These are phyloP conservation scores for Avena atlantica DNA, from an alignment of 176 grass and related monocot species.

Conservation along the genomic window DNA sequence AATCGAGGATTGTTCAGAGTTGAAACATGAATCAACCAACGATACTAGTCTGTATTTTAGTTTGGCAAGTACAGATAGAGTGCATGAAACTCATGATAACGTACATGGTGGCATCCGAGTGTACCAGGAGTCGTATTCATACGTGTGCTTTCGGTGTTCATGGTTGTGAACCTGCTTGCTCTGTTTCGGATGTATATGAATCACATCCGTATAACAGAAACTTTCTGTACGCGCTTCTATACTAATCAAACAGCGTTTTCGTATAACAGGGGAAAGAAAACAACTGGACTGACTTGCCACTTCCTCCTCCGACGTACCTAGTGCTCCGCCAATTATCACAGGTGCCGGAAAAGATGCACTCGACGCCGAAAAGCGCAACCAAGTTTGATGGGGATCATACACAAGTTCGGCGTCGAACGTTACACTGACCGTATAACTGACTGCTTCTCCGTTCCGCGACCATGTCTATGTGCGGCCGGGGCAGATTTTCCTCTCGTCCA, in stretches of 20 bases:
- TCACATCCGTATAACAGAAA: not conserved
- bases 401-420: not conserved
- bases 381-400: conserved; percentile 16
- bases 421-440: not conserved
- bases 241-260: conserved; percentile 16
- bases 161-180: not conserved
- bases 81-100: not conserved
- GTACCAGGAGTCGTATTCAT: not conserved
- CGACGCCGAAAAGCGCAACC: conserved; percentile 15
- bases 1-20: too few species aligned
- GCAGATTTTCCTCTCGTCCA: not conserved
- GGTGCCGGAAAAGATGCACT: conserved; percentile 4
- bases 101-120: not conserved
- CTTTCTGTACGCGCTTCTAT: not conserved
- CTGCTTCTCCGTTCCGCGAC: not conserved
- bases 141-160: not conserved
- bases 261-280: not conserved
- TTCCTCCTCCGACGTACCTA: not conserved
- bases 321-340: conserved; percentile 35
- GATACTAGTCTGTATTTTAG: not conserved
- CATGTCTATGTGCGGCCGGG: not conserved
- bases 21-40: too few species aligned
- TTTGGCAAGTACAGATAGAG: not conserved
- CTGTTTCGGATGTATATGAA: not conserved
- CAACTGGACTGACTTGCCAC: not conserved